Evolutionary conservation across 805 yeast genomes (phyloP).

Genomic region (Suhomyces sp.): DNA sequence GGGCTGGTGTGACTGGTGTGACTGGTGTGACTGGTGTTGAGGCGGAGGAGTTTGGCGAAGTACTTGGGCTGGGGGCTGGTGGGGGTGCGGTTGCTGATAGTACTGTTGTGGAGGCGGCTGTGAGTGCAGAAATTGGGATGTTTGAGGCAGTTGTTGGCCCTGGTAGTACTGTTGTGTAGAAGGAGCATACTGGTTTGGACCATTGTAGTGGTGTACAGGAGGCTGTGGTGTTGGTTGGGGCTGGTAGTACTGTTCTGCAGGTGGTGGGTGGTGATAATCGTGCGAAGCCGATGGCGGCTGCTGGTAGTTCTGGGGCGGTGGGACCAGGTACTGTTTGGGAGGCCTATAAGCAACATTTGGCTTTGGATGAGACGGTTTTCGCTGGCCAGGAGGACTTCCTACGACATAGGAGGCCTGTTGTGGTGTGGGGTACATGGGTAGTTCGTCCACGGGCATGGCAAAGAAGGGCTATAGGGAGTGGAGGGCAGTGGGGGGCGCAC

Average conservation of each 20-base stretch:
- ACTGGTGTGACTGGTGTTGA: conserved; percentile 8
- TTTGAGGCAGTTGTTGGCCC: conserved; percentile 11
- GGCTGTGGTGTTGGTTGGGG: conserved; percentile 8
- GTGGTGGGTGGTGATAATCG: conserved; percentile 9
- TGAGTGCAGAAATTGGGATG: conserved; percentile 6
- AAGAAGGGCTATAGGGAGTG: background rate
- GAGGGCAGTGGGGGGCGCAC: background rate
- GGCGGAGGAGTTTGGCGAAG: conserved; percentile 12
- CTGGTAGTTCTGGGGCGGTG: conserved; percentile 9
- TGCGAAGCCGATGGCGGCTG: conserved; percentile 10
- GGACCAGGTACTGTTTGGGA: conserved; percentile 9
- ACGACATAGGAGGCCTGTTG: conserved; percentile 39
- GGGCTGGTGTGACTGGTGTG: too few species aligned
- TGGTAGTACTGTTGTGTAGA: conserved; percentile 11
- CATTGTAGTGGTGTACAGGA: conserved; percentile 10
- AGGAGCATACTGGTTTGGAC: conserved; percentile 15
- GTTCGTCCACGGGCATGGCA: conserved; percentile 31
- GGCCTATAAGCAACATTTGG: conserved; percentile 7
- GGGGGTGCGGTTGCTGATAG: background rate
- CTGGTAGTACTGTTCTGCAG: conserved; percentile 8
- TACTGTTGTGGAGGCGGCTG: conserved; percentile 6
- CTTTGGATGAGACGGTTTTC: conserved; percentile 6
- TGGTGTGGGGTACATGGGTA: conserved; percentile 47
- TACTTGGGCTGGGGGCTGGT: conserved; percentile 13
- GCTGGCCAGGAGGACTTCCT: conserved; percentile 12